These are phyloP conservation scores for Aspergillus sp. DNA, from an alignment of 2,329 filamentous ascomycete species.

Conservation along the genomic window DNA sequence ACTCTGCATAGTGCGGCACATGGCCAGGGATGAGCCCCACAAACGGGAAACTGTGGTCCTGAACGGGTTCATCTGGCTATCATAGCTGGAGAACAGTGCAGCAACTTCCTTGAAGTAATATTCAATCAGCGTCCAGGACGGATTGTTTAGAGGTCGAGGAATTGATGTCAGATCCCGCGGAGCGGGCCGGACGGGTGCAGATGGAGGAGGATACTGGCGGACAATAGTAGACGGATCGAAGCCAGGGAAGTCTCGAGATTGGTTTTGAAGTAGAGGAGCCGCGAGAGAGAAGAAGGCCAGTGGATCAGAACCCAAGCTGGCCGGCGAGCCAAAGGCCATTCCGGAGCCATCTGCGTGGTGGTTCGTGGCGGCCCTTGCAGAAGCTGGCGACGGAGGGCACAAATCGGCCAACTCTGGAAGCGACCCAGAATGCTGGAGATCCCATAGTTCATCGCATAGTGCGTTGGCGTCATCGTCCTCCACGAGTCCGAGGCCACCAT, in stretches of 20 bases:
- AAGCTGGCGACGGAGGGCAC: constrained; percentile 30
- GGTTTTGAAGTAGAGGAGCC: constrained; percentile 25
- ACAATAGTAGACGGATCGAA: constrained; percentile 41
- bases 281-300: constrained; percentile 33
- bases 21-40: constrained; percentile 62
- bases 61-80: constrained; percentile 66
- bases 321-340: constrained; percentile 27
- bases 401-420: constrained; percentile 41
- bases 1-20: constrained; percentile 66
- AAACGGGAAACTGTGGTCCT: constrained; percentile 61
- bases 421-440: constrained; percentile 31
- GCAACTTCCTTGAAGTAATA: constrained; percentile 69
- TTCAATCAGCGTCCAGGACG: constrained; percentile 62
- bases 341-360: constrained; percentile 21
- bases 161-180: constrained; percentile 38
- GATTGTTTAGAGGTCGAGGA: constrained; percentile 49
- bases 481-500: constrained; percentile 20
- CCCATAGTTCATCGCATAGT: constrained; percentile 39
- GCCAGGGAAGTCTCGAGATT: constrained; percentile 25
- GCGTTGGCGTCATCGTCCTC: constrained; percentile 21
- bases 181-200: constrained; percentile 23
- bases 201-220: constrained; percentile 37
- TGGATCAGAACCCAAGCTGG: constrained; percentile 26
- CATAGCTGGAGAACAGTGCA: constrained; percentile 66
- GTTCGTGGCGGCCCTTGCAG: constrained; percentile 13